phyloP scores from a whole-genome alignment of 163 green algal species.

The Chloromonas sp. region DNA sequence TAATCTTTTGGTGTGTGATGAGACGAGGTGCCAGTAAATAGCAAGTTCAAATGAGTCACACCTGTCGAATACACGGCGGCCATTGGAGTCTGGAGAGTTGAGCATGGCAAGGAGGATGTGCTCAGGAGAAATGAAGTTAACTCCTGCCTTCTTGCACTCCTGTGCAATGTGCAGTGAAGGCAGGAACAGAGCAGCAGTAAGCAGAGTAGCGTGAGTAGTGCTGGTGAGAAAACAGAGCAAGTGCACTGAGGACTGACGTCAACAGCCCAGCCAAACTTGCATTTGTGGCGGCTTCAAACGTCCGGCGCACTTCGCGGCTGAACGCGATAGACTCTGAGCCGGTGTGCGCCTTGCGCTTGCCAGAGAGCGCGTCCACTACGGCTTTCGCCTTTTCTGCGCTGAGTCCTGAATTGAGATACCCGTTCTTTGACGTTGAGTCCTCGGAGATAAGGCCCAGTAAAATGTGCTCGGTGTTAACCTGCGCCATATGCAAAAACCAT shows the following conservation, averaged over 20 bases:
- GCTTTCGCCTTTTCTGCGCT: conserved; percentile 33
- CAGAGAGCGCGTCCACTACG: background rate
- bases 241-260: background rate
- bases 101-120: conserved; percentile 78
- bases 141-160: conserved; percentile 66
- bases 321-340: background rate
- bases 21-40: too few relatives aligned
- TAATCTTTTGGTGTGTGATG: too few relatives aligned
- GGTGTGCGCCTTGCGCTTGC: background rate
- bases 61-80: conserved; percentile 44
- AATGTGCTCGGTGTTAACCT: conserved; percentile 79
- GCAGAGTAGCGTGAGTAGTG: too few relatives aligned
- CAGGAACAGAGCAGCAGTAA: too few relatives aligned
- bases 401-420: conserved; percentile 57
- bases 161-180: conserved; percentile 8
- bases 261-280: conserved; percentile 22
- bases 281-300: conserved; percentile 19
- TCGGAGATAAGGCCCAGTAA: conserved; percentile 70
- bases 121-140: conserved; percentile 81
- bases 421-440: conserved; percentile 34
- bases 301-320: background rate
- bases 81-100: conserved; percentile 36
- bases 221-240: too few relatives aligned
- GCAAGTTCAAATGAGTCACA: conserved; percentile 4
- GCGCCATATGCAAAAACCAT: background rate